These are phyloP conservation scores for Auricularia auricula-judae DNA, from an alignment of 768 basidiomycete species.

Conservation along the genomic window DNA sequence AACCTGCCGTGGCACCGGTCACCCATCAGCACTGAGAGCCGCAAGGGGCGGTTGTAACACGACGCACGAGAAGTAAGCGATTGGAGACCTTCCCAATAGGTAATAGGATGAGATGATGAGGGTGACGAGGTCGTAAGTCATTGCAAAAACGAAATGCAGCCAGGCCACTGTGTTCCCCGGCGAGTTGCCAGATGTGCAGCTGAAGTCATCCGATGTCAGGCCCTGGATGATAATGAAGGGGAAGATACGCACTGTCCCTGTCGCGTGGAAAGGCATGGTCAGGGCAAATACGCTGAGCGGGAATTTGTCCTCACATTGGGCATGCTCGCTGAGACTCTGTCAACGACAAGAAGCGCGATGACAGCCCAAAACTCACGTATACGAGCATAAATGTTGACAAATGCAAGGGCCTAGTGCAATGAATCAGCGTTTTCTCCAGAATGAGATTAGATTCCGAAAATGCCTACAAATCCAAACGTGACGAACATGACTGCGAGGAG, in stretches of 20 bases:
- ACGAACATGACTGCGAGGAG: slow-evolving; percentile 39
- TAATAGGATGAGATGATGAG: slow-evolving; percentile 39
- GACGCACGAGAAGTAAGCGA: slow-evolving; percentile 9
- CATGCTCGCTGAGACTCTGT: neutral
- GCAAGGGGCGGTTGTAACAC: neutral
- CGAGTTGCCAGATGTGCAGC: slow-evolving; percentile 37
- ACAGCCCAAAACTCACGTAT: slow-evolving; percentile 25
- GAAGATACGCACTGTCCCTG: neutral
- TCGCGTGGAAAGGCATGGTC: neutral
- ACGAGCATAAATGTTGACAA: slow-evolving; percentile 23
- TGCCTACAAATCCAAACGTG: neutral
- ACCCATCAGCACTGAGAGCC: no score
- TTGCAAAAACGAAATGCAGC: slow-evolving; percentile 47
- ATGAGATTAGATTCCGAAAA: neutral
- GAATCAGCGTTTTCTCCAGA: neutral
- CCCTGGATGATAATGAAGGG: neutral
- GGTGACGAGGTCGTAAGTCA: slow-evolving; percentile 44
- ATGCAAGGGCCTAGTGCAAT: neutral
- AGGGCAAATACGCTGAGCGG: neutral
- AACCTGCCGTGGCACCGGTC: neutral
- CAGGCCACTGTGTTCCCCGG: slow-evolving; percentile 32
- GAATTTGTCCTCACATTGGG: neutral
- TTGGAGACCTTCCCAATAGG: slow-evolving; percentile 28
- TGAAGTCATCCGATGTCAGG: slow-evolving; percentile 11
- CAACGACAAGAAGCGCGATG: neutral